Base-by-base conservation (phyloP, 2,329 filamentous ascomycete genomes). In the Fusarium tuaranense region DNA sequence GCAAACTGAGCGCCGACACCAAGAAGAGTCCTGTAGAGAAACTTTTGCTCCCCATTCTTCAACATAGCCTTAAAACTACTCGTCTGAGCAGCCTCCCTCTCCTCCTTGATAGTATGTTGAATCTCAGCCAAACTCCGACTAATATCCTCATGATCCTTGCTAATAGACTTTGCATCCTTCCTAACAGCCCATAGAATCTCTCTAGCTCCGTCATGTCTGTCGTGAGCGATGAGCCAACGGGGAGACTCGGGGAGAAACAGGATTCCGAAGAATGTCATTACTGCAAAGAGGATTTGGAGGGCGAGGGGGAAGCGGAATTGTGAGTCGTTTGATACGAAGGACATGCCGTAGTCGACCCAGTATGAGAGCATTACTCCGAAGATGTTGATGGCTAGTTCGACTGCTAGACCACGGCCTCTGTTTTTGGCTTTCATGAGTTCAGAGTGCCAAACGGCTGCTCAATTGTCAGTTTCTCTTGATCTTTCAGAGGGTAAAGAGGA, bases 241-340 rank as follows among this genome's bases (percentile, higher is more conserved):
- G 86, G 86, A 0, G 85, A 86, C 78, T 89, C 88, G 7, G 84
- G 84, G 6, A 86, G 74, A 51, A 83, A 77, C 1, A 82, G 5
- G 6, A 84, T 77, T 20, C 77, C 76, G n/a, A 70, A n/a, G 16
- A 81, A 77, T 22, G 82, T 81, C 18, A 83, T 39, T n/a, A 85
- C 22, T 30, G 82, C 82, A 53, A 86, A 86, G 2, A 84, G 65
- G 44, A 85, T 83, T 71, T 87, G 86, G 7, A 87, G 79, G 1
- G 83, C 86, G 5, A 87, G 74, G 0, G 86, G 85, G 51, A 87
- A 87, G 2, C 85, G 84, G 66, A 87, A 87, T 41, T 84, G 82
- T 2, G 81, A 76, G 18, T 83, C 80, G 46, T 78, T 83, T 30
- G 75, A 65, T 36, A 83, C 78, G 44, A 76, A 83, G 5, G 80